These are phyloP conservation scores for Digitaria exilis DNA, from an alignment of 202 grass and related monocot genomes.

Conservation along the genomic window DNA sequence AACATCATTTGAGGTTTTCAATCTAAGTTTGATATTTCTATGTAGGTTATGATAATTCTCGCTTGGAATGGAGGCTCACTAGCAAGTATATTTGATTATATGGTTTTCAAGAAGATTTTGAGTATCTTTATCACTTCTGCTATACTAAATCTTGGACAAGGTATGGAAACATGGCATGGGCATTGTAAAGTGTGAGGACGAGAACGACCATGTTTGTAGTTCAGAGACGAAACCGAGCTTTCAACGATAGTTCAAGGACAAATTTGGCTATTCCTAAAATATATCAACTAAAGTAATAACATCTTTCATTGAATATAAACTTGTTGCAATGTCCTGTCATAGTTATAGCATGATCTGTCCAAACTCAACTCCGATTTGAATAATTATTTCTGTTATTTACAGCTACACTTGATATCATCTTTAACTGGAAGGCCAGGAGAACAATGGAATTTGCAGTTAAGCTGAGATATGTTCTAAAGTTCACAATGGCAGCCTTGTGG, in stretches of 20 bases:
- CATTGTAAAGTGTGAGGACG: background rate
- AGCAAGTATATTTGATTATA: slow-evolving; percentile 66
- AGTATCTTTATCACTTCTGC: slow-evolving; percentile 96
- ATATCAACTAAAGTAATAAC: slow-evolving; percentile 3
- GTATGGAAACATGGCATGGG: slow-evolving; percentile 43
- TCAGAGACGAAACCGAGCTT: too few relatives aligned
- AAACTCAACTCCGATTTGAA: slow-evolving; percentile 26
- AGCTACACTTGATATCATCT: slow-evolving; percentile 80
- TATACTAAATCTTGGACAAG: slow-evolving; percentile 85
- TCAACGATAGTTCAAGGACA: too few relatives aligned
- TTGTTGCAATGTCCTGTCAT: background rate
- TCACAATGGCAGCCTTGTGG: slow-evolving; percentile 69
- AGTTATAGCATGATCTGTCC: slow-evolving; percentile 15
- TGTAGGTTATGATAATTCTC: slow-evolving; percentile 93
- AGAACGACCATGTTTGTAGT: too few relatives aligned
- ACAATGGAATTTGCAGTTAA: slow-evolving; percentile 87
- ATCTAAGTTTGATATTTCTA: slow-evolving; percentile 27
- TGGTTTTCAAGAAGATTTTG: slow-evolving; percentile 67
- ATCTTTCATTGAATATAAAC: slow-evolving; percentile 30
- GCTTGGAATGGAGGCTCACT: slow-evolving; percentile 85
- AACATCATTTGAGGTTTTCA: slow-evolving; percentile 25
- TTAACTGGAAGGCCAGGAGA: slow-evolving; percentile 87
- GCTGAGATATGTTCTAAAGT: slow-evolving; percentile 88
- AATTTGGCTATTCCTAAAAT: too few relatives aligned
- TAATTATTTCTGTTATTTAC: slow-evolving; percentile 47